Conservation (phyloP, 495 filamentous ascomycete genomes). For the Evansstolkia leycettana region DNA sequence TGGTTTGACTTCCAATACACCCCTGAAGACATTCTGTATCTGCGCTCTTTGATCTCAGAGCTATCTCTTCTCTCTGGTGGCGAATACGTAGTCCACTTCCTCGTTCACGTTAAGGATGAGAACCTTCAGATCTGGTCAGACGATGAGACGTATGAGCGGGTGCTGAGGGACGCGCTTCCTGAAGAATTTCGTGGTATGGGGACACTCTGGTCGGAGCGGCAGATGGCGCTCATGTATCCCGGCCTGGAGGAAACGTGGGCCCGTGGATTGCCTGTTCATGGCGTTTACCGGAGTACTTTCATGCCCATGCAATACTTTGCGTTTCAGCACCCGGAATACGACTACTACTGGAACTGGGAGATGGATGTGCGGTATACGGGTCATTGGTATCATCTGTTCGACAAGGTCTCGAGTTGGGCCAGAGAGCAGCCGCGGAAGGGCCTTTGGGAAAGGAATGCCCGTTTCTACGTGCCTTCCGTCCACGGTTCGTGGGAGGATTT, state of each 20-base stretch:
- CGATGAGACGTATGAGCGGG: slow-evolving; percentile 45
- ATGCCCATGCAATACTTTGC: slow-evolving; percentile 95
- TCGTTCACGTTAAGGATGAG: slow-evolving; percentile 55
- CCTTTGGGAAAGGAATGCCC: slow-evolving; percentile 83
- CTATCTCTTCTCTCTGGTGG: slow-evolving; percentile 49
- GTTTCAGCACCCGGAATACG: slow-evolving; percentile 81
- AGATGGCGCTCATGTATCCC: slow-evolving; percentile 82
- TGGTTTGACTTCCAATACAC: slow-evolving; percentile 49
- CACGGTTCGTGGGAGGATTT: slow-evolving; percentile 93
- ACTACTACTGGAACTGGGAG: slow-evolving; percentile 98
- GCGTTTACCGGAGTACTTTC: slow-evolving; percentile 79
- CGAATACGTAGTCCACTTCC: slow-evolving; percentile 51
- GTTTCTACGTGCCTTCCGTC: slow-evolving; percentile 82
- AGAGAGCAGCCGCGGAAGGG: slow-evolving; percentile 76
- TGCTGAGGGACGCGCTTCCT: slow-evolving; percentile 62
- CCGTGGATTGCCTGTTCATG: slow-evolving; percentile 69
- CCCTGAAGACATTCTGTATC: slow-evolving; percentile 37
- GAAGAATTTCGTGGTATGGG: slow-evolving; percentile 80
- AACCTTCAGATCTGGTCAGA: slow-evolving; percentile 56
- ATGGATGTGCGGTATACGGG: slow-evolving; percentile 94
- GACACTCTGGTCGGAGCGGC: slow-evolving; percentile 81
- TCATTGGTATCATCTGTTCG: slow-evolving; percentile 88
- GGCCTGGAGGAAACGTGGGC: slow-evolving; percentile 63
- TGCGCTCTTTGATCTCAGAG: slow-evolving; percentile 49
- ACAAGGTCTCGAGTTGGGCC: slow-evolving; percentile 62